Evolutionary conservation across 495 filamentous ascomycete genomes (phyloP).

Genomic region (Lineolata rhizophorae): DNA sequence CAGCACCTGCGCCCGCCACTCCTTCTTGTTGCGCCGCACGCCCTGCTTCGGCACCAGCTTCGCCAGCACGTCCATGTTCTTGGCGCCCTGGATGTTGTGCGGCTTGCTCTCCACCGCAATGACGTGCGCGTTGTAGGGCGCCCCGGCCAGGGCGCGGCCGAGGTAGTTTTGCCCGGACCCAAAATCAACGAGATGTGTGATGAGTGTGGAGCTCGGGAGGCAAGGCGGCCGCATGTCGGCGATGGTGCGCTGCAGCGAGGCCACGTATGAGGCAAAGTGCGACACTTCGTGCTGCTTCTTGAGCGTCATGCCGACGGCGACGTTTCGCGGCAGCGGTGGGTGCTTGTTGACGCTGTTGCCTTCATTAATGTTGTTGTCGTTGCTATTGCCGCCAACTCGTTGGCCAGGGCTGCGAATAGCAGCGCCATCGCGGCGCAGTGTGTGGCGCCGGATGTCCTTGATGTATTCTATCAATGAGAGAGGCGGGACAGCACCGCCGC

Average conservation of each 20-base stretch:
- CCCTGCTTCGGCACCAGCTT: conserved; percentile 44
- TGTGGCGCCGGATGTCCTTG: conserved; percentile 44
- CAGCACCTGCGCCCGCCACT: conserved; percentile 30
- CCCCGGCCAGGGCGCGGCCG: conserved; percentile 61
- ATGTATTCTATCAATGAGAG: conserved; percentile 51
- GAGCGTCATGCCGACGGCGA: conserved; percentile 79
- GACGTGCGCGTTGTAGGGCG: conserved; percentile 67
- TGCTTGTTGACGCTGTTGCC: too few relatives aligned
- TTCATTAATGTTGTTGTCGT: conserved; percentile 20
- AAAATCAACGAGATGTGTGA: conserved; percentile 87
- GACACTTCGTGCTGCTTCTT: conserved; percentile 89
- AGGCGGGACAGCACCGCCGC: conserved; percentile 36
- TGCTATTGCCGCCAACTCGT: background rate
- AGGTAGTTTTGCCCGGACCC: conserved; percentile 94
- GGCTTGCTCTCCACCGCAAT: conserved; percentile 78
- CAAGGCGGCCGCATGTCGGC: conserved; percentile 15
- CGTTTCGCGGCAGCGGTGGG: conserved; percentile 31
- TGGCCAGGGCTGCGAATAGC: too few relatives aligned
- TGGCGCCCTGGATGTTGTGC: conserved; percentile 67
- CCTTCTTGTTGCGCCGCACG: conserved; percentile 54
- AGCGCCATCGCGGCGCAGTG: conserved; percentile 34
- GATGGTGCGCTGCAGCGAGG: conserved; percentile 10
- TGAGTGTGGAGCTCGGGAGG: too few relatives aligned
- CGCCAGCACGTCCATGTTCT: conserved; percentile 56
- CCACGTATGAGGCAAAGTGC: conserved; percentile 39